phyloP scores from a whole-genome alignment of 768 basidiomycete genomes.

The Rhodotorula paludigena region DNA sequence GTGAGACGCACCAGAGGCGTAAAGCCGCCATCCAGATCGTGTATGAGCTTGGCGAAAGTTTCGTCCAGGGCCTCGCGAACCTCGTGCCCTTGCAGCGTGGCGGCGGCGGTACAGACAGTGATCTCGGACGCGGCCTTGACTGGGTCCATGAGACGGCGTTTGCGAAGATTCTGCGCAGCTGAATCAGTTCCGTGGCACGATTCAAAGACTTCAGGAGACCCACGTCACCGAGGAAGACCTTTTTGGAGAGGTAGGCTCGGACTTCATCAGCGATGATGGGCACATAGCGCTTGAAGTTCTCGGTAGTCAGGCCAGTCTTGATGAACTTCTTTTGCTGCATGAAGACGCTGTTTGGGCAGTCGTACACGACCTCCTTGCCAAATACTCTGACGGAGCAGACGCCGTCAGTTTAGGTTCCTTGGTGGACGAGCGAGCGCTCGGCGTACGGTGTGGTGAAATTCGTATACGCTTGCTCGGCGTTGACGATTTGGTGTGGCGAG shows the following conservation, averaged over 20 bases:
- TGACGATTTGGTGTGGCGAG: conserved; percentile 83
- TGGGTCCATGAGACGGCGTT: conserved; percentile 53
- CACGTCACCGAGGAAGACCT: conserved; percentile 32
- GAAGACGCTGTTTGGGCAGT: conserved; percentile 87
- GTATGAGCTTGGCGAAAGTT: conserved; percentile 74
- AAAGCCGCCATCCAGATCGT: conserved; percentile 90
- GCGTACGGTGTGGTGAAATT: conserved; percentile 47
- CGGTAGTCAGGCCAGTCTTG: conserved; percentile 86
- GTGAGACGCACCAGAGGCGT: conserved; percentile 59
- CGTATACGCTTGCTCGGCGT: conserved; percentile 91
- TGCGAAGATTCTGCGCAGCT: too few species aligned
- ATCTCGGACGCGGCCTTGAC: conserved; percentile 73
- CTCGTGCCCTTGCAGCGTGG: conserved; percentile 89
- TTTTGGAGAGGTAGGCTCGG: conserved; percentile 25
- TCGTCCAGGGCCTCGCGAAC: conserved; percentile 74
- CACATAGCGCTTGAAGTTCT: conserved; percentile 80
- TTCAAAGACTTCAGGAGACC: too few species aligned
- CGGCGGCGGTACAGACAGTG: conserved; percentile 87
- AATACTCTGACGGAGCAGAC: conserved; percentile 66
- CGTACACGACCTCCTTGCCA: conserved; percentile 95
- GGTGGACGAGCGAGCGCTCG: background rate
- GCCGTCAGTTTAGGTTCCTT: conserved; percentile 48
- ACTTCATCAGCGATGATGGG: conserved; percentile 44
- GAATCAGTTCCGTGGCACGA: too few species aligned
- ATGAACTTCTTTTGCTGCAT: conserved; percentile 99